Base-by-base conservation (phyloP, 2,329 filamentous ascomycete species). In the Pseudogymnoascus sp. region DNA sequence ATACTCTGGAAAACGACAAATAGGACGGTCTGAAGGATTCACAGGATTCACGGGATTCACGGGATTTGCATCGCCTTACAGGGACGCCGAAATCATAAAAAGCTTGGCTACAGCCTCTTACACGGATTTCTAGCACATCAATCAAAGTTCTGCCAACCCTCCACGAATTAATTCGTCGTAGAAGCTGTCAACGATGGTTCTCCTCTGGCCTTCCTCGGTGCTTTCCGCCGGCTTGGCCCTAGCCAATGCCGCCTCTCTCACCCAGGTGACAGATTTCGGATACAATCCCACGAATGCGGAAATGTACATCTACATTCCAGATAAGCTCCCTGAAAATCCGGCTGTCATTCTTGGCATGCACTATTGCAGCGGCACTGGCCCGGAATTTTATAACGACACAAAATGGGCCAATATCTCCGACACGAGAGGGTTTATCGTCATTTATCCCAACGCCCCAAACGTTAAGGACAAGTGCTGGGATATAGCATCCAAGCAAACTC, bases 391-490 rank as follows among this genome's bases (percentile, higher is more conserved):
- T 71, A 33, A 47, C 11, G 11, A 47, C 41, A 81, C 79, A 5
- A 79, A 79, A 8, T 86, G 81, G 70, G 77, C 79, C 24, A 72
- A 74, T 1, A 73, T 83, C 9, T 80, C 83, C 5, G 78, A 80
- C 63, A 68, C 74, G 50, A 75, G 83, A 60, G 83, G 81, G 39
- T 85, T 81, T 71, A 83, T 87, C 61, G 77, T 81, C 63, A 81
- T 86, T 68, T 86, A 82, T 71, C 81, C 82, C 1, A 75, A 77
- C 65, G 78, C 77, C 2, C 79, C 80, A 0, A 78, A 81, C 66
- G 70, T 70, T 9, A 26, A 47, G n/a, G 81, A 74, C 10, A 73
- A 71, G 65, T 86, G 83, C 74, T 86, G 82, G 81, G 83, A 86
- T 63, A 82, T 85, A 2, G 78, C 78, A 11, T 80, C 77, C 17